Conservation (phyloP, 2,329 filamentous ascomycete species). For the Colletotrichum tabaci region DNA sequence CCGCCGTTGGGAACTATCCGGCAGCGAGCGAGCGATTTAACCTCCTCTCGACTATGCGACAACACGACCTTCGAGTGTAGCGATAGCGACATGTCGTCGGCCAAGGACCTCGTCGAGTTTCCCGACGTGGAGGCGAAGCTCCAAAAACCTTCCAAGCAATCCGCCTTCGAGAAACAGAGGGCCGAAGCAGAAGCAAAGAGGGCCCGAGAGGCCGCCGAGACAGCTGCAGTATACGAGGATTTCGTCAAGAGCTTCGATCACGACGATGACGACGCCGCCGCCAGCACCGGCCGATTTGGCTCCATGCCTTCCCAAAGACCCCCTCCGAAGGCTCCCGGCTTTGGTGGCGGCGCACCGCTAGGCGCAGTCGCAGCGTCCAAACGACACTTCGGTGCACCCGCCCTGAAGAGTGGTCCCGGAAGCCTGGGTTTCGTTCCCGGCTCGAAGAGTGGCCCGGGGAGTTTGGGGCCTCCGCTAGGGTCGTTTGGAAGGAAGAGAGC, state of each 20-base stretch:
- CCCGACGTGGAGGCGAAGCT: conserved; percentile 84
- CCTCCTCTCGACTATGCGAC: conserved; percentile 23
- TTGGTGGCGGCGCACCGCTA: conserved; percentile 46
- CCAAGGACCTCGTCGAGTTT: conserved; percentile 69
- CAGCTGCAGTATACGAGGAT: conserved; percentile 87
- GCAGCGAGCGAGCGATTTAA: too few relatives aligned
- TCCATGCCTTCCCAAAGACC: conserved; percentile 28
- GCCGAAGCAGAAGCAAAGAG: conserved; percentile 92
- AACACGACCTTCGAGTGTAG: neutral
- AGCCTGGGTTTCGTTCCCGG: conserved; percentile 70
- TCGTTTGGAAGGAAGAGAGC: conserved; percentile 69
- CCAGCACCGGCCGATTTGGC: conserved; percentile 45
- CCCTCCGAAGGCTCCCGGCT: conserved; percentile 44
- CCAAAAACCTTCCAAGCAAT: conserved; percentile 85
- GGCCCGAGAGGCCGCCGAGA: conserved; percentile 86
- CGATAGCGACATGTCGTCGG: conserved; percentile 60
- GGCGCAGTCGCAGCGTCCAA: conserved; percentile 56
- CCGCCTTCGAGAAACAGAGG: conserved; percentile 89
- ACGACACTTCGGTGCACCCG: conserved; percentile 76
- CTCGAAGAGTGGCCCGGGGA: conserved; percentile 74
- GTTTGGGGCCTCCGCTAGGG: conserved; percentile 67
- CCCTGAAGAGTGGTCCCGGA: conserved; percentile 72
- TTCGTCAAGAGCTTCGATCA: conserved; percentile 86
- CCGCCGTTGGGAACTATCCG: neutral
- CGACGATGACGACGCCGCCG: conserved; percentile 67